Conservation (phyloP, 805 yeast genomes). For the Spathaspora passalidarum region DNA sequence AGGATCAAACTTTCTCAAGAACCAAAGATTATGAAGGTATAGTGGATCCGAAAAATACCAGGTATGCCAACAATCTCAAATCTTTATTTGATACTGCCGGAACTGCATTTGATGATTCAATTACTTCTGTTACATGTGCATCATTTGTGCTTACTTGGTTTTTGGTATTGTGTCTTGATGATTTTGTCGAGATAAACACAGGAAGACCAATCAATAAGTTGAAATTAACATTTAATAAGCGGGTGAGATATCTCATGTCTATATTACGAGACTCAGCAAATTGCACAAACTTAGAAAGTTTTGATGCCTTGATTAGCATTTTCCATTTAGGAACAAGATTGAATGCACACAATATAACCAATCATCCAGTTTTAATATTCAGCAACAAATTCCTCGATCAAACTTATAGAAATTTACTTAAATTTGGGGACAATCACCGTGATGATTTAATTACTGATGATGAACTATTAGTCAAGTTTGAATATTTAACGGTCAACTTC, state of each 20-base stretch:
- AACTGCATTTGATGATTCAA: conserved; percentile 27
- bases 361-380: conserved; percentile 29
- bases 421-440: conserved; percentile 12
- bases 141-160: conserved; percentile 31
- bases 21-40: conserved; percentile 31
- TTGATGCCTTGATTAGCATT: conserved; percentile 33
- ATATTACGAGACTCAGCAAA: conserved; percentile 27
- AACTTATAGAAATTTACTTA: conserved; percentile 22
- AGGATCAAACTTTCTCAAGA: conserved; percentile 35
- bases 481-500: conserved; percentile 23
- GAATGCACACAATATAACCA: conserved; percentile 9
- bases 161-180: conserved; percentile 30
- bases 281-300: conserved; percentile 27
- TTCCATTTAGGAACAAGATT: conserved; percentile 35
- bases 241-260: conserved; percentile 28
- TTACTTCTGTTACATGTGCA: conserved; percentile 11
- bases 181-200: conserved; percentile 28
- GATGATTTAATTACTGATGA: conserved; percentile 11
- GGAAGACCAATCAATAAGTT: conserved; percentile 26
- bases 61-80: conserved; percentile 23
- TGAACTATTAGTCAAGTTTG: conserved; percentile 15
- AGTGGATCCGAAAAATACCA: conserved; percentile 17
- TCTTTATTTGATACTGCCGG: conserved; percentile 30
- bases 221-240: conserved; percentile 32
- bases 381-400: conserved; percentile 29